Evolutionary conservation across 2,329 filamentous ascomycete genomes (phyloP).

Genomic region (Sclerotinia glacialis): DNA sequence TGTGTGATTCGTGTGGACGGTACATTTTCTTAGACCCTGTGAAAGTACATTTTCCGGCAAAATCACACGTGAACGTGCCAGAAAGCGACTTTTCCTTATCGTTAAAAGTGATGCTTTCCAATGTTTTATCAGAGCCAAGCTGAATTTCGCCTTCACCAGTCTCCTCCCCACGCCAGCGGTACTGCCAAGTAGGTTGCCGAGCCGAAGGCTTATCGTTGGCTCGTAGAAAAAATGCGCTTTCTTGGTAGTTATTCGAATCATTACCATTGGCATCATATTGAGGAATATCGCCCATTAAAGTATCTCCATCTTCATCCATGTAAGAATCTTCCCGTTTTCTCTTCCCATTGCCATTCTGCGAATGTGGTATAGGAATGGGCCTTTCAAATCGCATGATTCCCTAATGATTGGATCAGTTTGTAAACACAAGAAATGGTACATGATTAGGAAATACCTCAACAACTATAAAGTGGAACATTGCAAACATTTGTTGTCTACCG

Average conservation of each 20-base stretch:
- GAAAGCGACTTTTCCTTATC: constrained; percentile 25
- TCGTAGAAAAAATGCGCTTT: constrained; percentile 23
- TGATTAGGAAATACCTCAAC: constrained; percentile 17
- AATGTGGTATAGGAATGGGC: constrained; percentile 22
- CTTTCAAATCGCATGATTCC: constrained; percentile 30
- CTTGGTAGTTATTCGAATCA: constrained; percentile 6
- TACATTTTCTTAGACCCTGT: constrained; percentile 23
- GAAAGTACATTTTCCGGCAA: constrained; percentile 24
- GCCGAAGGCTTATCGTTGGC: constrained; percentile 27
- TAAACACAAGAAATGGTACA: not conserved
- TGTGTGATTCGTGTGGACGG: not conserved
- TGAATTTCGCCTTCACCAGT: constrained; percentile 30
- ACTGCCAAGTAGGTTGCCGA: constrained; percentile 26
- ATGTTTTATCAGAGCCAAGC: constrained; percentile 21
- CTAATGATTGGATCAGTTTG: not conserved
- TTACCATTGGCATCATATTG: constrained; percentile 3
- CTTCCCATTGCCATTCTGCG: not conserved
- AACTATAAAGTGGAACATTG: constrained; percentile 27
- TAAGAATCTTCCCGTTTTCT: constrained; percentile 24
- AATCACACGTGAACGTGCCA: constrained; percentile 24
- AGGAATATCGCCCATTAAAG: constrained; percentile 14
- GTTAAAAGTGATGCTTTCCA: constrained; percentile 26
- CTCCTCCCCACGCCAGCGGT: constrained; percentile 30
- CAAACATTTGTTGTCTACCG: constrained; percentile 26
- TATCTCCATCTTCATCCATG: constrained; percentile 24